Base-by-base conservation (phyloP, 768 basidiomycete genomes). In the Galerina marginata region DNA sequence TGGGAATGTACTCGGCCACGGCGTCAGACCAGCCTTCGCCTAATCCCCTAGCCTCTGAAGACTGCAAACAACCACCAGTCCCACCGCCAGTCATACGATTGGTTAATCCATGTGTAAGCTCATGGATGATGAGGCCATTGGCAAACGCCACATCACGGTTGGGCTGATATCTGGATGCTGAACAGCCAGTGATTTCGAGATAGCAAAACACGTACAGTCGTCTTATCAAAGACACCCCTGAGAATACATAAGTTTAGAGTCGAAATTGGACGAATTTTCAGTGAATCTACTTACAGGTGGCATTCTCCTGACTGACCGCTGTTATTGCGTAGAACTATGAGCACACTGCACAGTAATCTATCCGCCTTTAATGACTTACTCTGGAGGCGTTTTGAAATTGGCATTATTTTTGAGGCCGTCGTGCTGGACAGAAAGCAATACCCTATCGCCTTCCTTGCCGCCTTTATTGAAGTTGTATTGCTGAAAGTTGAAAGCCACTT, bases 1-100 rank as follows among this genome's bases (percentile, higher is more conserved):
- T 47, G 20, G 14, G 23, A 26, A 69, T 73, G 15, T 58, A 79
- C 77, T 75, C 73, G 5, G 79, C 77, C 75, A 81, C 72, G 11
- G 79, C 78, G 74, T 87, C 87, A 12, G 83, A 84, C 87, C 87
- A 89, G 26, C 84, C 87, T 71, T 89, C 88, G 49, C 87, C 87
- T 82, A 89, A 82, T 36, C 87, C 87, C 40, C 86, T 86, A 6
- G 87, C 79, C 67, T 89, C 87, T 42, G 79, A 78, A 40, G 80
- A 85, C 68, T 87, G 85, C 60, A 90, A 75, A 74, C 88, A 90
- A 16, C 84, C 76, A 48, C 82, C 83, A 26, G 82, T 82, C 48
- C 81, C 83, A 44, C 83, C 82, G 38, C 83, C 83, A n/a, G 83
- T 84, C 77, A 84, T 72, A 14, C 77, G 71, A 64, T 75, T 81